Conservation (phyloP, 768 basidiomycete species). For the Mycena capillaripes region DNA sequence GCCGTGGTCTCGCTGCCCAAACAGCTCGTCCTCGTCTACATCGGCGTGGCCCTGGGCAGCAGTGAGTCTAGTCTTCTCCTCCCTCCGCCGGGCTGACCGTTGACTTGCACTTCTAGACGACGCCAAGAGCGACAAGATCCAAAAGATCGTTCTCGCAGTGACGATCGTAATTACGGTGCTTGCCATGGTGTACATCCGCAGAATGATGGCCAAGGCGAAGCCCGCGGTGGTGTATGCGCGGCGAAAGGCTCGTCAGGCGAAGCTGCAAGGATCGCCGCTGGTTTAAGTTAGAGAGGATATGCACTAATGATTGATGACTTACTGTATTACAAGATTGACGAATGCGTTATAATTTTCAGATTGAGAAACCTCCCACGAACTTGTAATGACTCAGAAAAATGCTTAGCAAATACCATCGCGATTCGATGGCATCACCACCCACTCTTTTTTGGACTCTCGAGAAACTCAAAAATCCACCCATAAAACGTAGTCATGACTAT, state of each 20-base stretch:
- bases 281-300: background rate
- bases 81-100: background rate
- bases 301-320: no score
- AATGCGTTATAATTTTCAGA: no score
- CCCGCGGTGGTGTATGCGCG: conserved; percentile 34
- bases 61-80: background rate
- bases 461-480: no score
- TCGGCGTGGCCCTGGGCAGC: conserved; percentile 46
- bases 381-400: no score
- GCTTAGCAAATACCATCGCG: no score
- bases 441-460: no score
- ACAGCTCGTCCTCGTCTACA: conserved; percentile 60
- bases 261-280: background rate
- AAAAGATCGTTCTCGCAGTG: conserved; percentile 48
- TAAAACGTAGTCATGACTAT: no score
- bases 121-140: conserved; percentile 48
- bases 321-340: no score
- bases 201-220: conserved; percentile 46
- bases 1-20: conserved; percentile 57
- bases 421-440: no score
- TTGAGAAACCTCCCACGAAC: no score
- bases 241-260: conserved; percentile 36
- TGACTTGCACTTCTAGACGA: background rate
- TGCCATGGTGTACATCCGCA: conserved; percentile 55
- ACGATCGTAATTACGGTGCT: conserved; percentile 46